These are phyloP conservation scores for Nicotiana paniculata DNA, from an alignment of 257 asterid species.

Conservation along the genomic window DNA sequence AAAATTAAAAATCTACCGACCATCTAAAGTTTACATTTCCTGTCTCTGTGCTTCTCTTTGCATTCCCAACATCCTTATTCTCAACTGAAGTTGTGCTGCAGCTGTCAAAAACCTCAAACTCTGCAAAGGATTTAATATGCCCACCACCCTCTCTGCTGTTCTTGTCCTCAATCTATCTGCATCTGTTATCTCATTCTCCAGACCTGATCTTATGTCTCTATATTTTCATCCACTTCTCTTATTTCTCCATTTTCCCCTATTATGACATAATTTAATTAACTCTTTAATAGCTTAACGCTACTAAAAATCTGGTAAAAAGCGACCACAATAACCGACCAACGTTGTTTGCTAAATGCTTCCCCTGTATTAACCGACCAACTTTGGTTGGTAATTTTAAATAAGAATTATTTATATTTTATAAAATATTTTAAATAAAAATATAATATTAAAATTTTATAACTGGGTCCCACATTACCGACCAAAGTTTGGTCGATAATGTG, in stretches of 20 bases:
- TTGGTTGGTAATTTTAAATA: too few species aligned
- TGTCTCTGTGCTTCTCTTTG: conserved; percentile 20
- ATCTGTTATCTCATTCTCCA: conserved; percentile 28
- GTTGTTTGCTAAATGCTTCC: too few species aligned
- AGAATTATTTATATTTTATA: too few species aligned
- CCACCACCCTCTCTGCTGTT: conserved; percentile 34
- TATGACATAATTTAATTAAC: too few species aligned
- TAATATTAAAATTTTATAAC: too few species aligned
- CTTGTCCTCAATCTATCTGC: conserved; percentile 45
- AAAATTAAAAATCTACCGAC: background rate
- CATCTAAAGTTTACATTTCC: background rate
- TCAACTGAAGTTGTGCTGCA: conserved; percentile 23
- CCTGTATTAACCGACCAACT: too few species aligned
- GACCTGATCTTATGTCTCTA: conserved; percentile 25
- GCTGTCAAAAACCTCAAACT: conserved; percentile 36
- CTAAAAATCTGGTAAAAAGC: too few species aligned
- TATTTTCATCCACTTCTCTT: conserved; percentile 12
- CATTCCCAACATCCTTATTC: conserved; percentile 19
- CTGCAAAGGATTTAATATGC: conserved; percentile 34
- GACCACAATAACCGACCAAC: too few species aligned
- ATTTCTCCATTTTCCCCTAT: conserved; percentile 5
- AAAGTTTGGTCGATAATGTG: too few species aligned
- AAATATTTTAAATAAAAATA: too few species aligned
- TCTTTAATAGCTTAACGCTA: too few species aligned
- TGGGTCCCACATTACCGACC: too few species aligned